Conservation (phyloP, 306 rosid genomes). For the Vigna radiata region DNA sequence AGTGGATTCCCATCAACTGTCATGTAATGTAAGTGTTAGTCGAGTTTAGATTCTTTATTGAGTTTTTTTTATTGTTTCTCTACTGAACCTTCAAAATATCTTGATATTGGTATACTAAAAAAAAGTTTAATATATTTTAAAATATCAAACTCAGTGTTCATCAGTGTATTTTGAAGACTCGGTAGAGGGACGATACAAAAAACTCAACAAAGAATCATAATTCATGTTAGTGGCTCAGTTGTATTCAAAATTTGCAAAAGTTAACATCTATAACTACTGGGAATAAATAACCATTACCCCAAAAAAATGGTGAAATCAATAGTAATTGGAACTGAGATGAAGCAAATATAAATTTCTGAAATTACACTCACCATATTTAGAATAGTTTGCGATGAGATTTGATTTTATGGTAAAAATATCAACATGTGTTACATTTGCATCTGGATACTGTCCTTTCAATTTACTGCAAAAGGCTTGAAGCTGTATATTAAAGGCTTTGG, state of each 20-base stretch:
- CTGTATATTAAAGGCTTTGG: constrained; percentile 70
- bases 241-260: not conserved
- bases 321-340: not conserved
- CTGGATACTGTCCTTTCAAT: constrained; percentile 65
- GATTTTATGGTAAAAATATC: constrained; percentile 72
- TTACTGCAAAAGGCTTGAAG: constrained; percentile 73
- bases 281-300: not conserved
- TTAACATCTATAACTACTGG: too few species aligned
- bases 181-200: too few species aligned
- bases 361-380: constrained; percentile 61
- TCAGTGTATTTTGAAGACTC: too few species aligned
- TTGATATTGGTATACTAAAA: too few species aligned
- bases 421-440: constrained; percentile 64
- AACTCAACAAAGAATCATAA: too few species aligned
- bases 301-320: constrained; percentile 2
- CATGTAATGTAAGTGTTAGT: not conserved
- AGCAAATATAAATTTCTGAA: not conserved
- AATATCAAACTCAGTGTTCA: too few species aligned
- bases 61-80: too few species aligned
- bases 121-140: too few species aligned
- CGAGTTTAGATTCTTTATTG: too few species aligned
- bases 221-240: not conserved
- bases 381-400: constrained; percentile 65
- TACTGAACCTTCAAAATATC: too few species aligned
- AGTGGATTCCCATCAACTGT: not conserved